phyloP scores from a whole-genome alignment of 2,329 filamentous ascomycete genomes.

The Aureobasidium namibiae region DNA sequence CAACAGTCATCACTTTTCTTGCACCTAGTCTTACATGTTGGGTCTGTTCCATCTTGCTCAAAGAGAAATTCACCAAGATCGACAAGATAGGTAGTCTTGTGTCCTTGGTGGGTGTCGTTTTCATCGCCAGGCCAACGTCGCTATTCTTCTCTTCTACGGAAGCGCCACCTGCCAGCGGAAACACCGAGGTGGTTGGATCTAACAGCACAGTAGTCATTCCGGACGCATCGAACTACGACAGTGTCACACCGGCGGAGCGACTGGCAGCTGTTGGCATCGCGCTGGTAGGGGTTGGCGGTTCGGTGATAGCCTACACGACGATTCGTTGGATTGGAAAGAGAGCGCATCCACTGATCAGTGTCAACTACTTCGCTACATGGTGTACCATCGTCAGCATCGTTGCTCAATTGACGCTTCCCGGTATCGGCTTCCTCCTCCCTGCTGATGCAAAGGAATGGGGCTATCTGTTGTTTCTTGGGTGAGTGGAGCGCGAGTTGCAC shows the following conservation, averaged over 20 bases:
- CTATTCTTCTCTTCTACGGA: constrained; percentile 38
- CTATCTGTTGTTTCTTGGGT: constrained; percentile 59
- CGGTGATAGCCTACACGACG: constrained; percentile 63
- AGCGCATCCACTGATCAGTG: constrained; percentile 72
- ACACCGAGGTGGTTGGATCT: constrained; percentile 20
- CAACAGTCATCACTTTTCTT: constrained; percentile 83
- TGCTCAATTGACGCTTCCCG: constrained; percentile 49
- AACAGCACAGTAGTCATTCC: constrained; percentile 23
- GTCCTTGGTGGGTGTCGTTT: constrained; percentile 68
- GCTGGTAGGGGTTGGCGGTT: constrained; percentile 68
- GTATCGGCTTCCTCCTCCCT: constrained; percentile 50
- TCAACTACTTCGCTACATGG: constrained; percentile 73
- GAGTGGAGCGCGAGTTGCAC: neutral
- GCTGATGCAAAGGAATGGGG: constrained; percentile 52
- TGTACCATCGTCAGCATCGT: constrained; percentile 59
- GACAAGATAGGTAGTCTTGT: constrained; percentile 70
- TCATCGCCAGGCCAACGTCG: constrained; percentile 67
- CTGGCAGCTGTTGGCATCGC: constrained; percentile 62
- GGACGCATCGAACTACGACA: constrained; percentile 31
- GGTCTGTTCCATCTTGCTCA: constrained; percentile 65
- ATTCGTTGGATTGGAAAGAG: constrained; percentile 74
- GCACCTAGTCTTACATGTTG: constrained; percentile 72
- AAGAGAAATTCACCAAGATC: constrained; percentile 68
- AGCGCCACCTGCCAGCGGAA: constrained; percentile 26
- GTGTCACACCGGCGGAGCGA: constrained; percentile 54